Percentiles rank a stretch among this genome's conserved stretches.
phyloP scores from a whole-genome alignment of 176 grass and related monocot genomes.

The Pontederia crassipes region DNA sequence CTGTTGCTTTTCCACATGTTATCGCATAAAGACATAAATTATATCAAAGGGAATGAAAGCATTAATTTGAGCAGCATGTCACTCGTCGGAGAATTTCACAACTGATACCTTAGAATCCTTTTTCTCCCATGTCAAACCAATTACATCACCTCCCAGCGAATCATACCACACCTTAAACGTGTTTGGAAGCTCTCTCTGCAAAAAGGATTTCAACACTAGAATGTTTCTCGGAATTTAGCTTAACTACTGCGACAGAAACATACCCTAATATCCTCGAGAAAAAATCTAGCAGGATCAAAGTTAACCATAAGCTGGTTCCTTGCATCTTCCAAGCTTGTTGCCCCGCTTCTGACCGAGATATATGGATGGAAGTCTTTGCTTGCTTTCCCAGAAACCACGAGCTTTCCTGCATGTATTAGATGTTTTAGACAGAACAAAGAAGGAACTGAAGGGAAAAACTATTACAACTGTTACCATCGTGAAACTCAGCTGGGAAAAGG shows the following conservation, averaged over 20 bases:
- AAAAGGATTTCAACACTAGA: background rate
- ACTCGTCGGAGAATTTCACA: too few species aligned
- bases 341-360: slow-evolving; percentile 29
- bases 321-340: slow-evolving; percentile 41
- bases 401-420: slow-evolving; percentile 42
- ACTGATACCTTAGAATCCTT: slow-evolving; percentile 45
- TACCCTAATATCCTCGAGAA: slow-evolving; percentile 71
- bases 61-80: background rate
- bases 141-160: slow-evolving; percentile 68
- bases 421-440: slow-evolving; percentile 10
- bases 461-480: slow-evolving; percentile 37
- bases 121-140: slow-evolving; percentile 90
- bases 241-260: background rate
- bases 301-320: slow-evolving; percentile 79
- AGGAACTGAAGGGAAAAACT: slow-evolving; percentile 2
- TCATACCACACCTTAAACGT: slow-evolving; percentile 84
- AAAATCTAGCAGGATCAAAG: slow-evolving; percentile 60
- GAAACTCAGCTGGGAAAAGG: slow-evolving; percentile 55
- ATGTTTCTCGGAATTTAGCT: background rate
- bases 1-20: background rate
- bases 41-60: background rate
- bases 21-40: background rate
- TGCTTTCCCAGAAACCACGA: slow-evolving; percentile 56
- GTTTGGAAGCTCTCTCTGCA: slow-evolving; percentile 51
- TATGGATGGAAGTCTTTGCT: slow-evolving; percentile 78